Percentiles rank a stretch among this genome's conserved stretches.
phyloP scores from a whole-genome alignment of 2,329 filamentous ascomycete genomes.

The Microsporum ferrugineum region DNA sequence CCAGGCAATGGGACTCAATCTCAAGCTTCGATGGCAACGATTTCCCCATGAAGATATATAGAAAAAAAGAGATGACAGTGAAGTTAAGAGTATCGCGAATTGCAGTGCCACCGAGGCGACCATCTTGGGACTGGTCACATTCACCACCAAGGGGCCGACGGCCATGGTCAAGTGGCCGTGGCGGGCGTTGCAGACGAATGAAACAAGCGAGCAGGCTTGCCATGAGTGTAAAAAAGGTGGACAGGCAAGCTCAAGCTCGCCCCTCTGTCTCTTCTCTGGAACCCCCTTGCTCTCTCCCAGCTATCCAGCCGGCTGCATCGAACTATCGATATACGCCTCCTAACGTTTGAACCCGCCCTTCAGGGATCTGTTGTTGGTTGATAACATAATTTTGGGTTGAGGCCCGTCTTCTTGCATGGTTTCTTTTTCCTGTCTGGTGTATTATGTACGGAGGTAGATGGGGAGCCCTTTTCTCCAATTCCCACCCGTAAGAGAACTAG shows the following conservation, averaged over 20 bases:
- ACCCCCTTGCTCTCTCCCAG: background rate
- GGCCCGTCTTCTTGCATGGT: background rate
- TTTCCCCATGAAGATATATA: background rate
- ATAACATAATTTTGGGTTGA: background rate
- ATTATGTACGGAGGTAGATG: background rate
- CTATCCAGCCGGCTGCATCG: background rate
- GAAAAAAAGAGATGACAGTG: background rate
- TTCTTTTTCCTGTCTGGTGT: conserved; percentile 1
- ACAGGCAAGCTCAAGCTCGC: background rate
- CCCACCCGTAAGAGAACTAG: background rate
- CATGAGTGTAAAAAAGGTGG: background rate
- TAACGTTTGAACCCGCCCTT: background rate
- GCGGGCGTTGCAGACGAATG: conserved; percentile 3
- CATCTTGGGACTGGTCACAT: conserved; percentile 4
- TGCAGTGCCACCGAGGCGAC: background rate
- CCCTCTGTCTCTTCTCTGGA: background rate
- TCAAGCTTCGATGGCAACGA: background rate
- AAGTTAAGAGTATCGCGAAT: background rate
- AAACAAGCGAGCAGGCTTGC: conserved; percentile 1
- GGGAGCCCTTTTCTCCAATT: background rate
- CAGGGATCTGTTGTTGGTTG: background rate
- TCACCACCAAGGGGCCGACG: background rate
- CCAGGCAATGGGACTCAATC: background rate
- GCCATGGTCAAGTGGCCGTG: conserved; percentile 1
- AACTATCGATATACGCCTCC: conserved; percentile 2